These are phyloP conservation scores for Globisporangium carolinianum DNA, from an alignment of 352 stramenopile genomes.

Conservation along the genomic window DNA sequence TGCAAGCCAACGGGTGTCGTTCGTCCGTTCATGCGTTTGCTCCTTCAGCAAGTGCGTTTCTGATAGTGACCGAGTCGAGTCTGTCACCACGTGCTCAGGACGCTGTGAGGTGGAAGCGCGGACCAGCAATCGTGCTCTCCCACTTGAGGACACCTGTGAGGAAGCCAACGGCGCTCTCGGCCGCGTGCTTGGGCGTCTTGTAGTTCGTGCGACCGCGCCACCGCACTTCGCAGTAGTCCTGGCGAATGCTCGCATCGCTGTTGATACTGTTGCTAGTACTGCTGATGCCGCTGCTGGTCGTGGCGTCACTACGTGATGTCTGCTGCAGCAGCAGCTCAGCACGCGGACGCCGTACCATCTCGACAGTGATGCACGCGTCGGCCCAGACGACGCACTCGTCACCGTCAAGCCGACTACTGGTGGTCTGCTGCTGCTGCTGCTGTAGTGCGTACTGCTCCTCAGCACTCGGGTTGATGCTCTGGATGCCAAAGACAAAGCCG, in stretches of 20 bases:
- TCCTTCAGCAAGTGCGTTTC: too few relatives aligned
- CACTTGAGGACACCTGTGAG: conserved; percentile 15
- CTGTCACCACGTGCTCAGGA: neutral
- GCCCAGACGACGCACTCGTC: conserved; percentile 25
- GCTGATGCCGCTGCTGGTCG: neutral
- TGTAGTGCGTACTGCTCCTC: conserved; percentile 5
- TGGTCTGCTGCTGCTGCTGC: too few relatives aligned
- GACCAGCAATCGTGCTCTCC: conserved; percentile 14
- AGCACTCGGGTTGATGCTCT: conserved; percentile 24
- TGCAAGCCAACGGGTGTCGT: too few relatives aligned
- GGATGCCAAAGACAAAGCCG: conserved; percentile 22
- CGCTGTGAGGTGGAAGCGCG: conserved; percentile 13
- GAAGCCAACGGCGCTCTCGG: conserved; percentile 14
- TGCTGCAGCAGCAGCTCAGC: too few relatives aligned
- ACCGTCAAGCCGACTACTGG: too few relatives aligned
- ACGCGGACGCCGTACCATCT: conserved; percentile 15
- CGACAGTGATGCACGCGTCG: conserved; percentile 22
- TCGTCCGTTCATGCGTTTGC: too few relatives aligned
- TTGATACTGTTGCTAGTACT: neutral
- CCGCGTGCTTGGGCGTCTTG: conserved; percentile 16
- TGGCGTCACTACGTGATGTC: neutral
- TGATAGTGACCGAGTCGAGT: too few relatives aligned
- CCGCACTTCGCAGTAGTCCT: conserved; percentile 16
- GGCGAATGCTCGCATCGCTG: neutral
- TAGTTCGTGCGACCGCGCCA: conserved; percentile 18